phyloP scores from a whole-genome alignment of 139 green algal genomes.

The Asterochloris sp. region DNA sequence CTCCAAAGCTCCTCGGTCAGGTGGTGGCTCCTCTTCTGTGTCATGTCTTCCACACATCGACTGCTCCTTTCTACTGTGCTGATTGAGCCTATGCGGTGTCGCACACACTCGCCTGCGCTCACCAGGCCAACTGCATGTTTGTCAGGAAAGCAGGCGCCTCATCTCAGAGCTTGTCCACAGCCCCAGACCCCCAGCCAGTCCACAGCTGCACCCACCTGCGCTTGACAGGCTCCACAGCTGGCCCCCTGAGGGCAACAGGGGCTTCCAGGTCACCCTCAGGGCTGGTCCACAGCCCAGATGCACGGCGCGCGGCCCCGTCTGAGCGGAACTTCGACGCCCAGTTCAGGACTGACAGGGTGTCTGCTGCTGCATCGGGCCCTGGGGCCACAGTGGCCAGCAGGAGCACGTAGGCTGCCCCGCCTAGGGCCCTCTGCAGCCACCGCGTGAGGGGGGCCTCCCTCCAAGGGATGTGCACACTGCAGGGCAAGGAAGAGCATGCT shows the following conservation, averaged over 20 bases:
- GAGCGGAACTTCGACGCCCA: slow-evolving; percentile 7
- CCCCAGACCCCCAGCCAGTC: neutral
- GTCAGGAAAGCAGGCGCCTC: neutral
- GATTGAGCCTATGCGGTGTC: neutral
- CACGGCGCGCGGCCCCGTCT: neutral
- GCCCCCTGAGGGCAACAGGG: neutral
- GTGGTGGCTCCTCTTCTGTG: no score
- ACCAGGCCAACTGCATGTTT: neutral
- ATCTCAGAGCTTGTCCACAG: neutral
- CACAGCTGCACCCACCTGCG: neutral
- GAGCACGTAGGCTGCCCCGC: slow-evolving; percentile 3
- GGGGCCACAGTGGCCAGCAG: slow-evolving; percentile 6
- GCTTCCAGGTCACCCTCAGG: slow-evolving; percentile 8
- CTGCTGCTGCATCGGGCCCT: neutral
- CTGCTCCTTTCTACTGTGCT: no score
- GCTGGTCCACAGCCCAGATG: slow-evolving; percentile 3
- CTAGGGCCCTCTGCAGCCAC: slow-evolving; percentile 5
- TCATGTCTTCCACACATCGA: no score
- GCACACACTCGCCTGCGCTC: neutral
- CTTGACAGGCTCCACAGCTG: neutral
- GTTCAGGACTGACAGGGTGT: slow-evolving; percentile 14
- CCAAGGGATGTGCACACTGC: slow-evolving; percentile 17
- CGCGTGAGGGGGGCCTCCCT: slow-evolving; percentile 5
- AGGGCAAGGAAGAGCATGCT: neutral
- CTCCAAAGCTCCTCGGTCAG: no score